Base-by-base conservation (phyloP, 768 basidiomycete species). In the Suillus fuscotomentosus region DNA sequence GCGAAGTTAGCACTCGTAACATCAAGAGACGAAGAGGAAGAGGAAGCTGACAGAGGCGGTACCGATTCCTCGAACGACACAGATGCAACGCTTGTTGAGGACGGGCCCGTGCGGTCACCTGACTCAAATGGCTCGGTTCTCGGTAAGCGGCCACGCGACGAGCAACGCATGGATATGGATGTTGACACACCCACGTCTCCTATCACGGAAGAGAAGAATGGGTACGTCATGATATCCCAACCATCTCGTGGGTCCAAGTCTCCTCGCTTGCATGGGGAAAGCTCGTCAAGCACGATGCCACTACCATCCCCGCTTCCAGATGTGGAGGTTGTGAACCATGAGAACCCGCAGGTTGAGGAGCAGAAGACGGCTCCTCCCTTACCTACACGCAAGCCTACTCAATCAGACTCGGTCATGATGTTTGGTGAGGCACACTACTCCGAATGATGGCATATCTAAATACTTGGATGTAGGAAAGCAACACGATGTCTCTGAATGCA, bases 401-500 rank as follows among this genome's bases (percentile, higher is more conserved):
- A 81, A 4, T 83, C 88, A 15, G 90, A 91, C 67, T 92, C 91
- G 0, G 84, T 84, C 11, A 95, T 95, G 94, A 92, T 95, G 88
- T 95, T 95, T 70, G 94, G 93, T 94, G 73, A 69, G 85, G 70
- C 38, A 17, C 22, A 27, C 8, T 64, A 41, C 14, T 59, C 15
- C 5, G 24, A 60, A 9, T 31, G 43, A 57, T n/a, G 22, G 8
- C 39, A 22, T 24, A 15, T 48, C 57, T 47, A 27, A n/a, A 72
- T 48, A 36, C 55, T 65, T 63, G 9, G 2, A 9, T 42, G 45
- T 63, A 94, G 95, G 97, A 6, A 90, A 91, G 70, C 97, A 99
- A 71, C 97, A 99, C 71, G 97, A 99, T 74, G 96, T 99, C 14
- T 90, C 97, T 0, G 97, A 99, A 77, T 98, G 97, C 77, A 94